These are phyloP conservation scores for Heterobasidion occidentale DNA, from an alignment of 1,284 basidiomycete species.

Conservation along the genomic window DNA sequence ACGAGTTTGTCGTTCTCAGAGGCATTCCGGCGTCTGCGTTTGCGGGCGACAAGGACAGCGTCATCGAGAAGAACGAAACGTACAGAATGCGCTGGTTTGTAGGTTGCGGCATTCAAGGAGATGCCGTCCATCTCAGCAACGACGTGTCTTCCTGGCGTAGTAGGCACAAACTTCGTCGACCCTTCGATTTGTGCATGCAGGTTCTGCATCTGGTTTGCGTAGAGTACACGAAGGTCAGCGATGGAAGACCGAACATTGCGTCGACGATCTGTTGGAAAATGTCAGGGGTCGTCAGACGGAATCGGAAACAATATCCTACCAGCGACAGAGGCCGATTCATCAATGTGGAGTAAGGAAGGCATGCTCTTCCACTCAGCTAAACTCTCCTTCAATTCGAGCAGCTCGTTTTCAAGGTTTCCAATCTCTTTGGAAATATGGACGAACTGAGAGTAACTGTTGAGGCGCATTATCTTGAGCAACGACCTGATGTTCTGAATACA, in stretches of 20 bases:
- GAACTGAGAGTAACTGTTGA: slow-evolving; percentile 87
- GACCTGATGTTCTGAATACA: slow-evolving; percentile 1
- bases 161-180: slow-evolving; percentile 92
- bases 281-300: not conserved
- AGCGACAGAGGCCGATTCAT: slow-evolving; percentile 57
- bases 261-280: slow-evolving; percentile 34
- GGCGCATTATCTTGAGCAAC: not conserved
- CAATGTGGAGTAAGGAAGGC: slow-evolving; percentile 87
- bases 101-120: slow-evolving; percentile 89
- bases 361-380: slow-evolving; percentile 93
- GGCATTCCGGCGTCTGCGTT: slow-evolving; percentile 39
- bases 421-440: slow-evolving; percentile 97
- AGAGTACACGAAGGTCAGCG: slow-evolving; percentile 88
- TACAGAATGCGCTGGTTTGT: slow-evolving; percentile 84
- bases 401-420: slow-evolving; percentile 92
- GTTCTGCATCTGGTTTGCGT: slow-evolving; percentile 89
- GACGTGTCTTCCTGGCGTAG: slow-evolving; percentile 85
- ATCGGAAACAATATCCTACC: slow-evolving; percentile 22
- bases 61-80: slow-evolving; percentile 92
- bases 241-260: slow-evolving; percentile 82
- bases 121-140: slow-evolving; percentile 84
- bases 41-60: slow-evolving; percentile 79
- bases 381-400: slow-evolving; percentile 94
- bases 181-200: slow-evolving; percentile 91
- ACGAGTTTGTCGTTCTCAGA: slow-evolving; percentile 61